Base-by-base conservation (phyloP, 208 protist genomes). In the Crithidia thermophila region DNA sequence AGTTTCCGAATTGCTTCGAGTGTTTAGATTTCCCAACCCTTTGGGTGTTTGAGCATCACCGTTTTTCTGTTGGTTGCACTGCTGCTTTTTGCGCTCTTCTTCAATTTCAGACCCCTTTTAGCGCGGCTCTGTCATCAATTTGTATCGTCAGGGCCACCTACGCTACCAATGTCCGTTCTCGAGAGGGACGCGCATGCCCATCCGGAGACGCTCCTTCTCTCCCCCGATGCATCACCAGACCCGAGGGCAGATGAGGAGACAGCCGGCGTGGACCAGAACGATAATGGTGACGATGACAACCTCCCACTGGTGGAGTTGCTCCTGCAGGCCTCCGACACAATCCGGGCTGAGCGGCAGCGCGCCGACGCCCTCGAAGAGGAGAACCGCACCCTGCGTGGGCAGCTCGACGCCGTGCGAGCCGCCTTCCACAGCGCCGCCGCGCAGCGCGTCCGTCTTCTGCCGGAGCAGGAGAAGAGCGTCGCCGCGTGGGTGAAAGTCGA, bases 291-390 rank as follows among this genome's bases (percentile, higher is more conserved):
- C 20, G 50, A 14, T 37, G 46, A 45, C 11, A 33, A 55, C 0
- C 39, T 60, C 20, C 33, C 67, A 9, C 39, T 66, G 3, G 67
- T 47, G 3, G 67, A 73, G 16, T 34, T 79, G 7, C 42, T 79
- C 25, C 33, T 55, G 46, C 60, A 57, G 27, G 73, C 73, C 27
- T 73, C 73, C 1, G 67, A 70, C 10, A 43, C 67, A 3, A 79
- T 79, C 27, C 56, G 64, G 0, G 23, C 28, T 9, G 73, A 79
- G 46, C 66, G 73, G 18, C 45, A 18, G n/a, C 43, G 67, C 7
- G 50, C 62, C 2, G 63, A 58, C 46, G 43, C 47, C 9, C 50
- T 82, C 20, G 39, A 61, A 20, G 27, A 28, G 13, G 66, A 75
- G 23, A 78, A 74, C 27, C n/a, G n/a, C 8, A 16, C 39, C 16